Percentiles rank a stretch among this genome's conserved stretches.
These are phyloP conservation scores for Blepharisma undulans DNA, from an alignment of 169 alveolate genomes.

Conservation along the genomic window DNA sequence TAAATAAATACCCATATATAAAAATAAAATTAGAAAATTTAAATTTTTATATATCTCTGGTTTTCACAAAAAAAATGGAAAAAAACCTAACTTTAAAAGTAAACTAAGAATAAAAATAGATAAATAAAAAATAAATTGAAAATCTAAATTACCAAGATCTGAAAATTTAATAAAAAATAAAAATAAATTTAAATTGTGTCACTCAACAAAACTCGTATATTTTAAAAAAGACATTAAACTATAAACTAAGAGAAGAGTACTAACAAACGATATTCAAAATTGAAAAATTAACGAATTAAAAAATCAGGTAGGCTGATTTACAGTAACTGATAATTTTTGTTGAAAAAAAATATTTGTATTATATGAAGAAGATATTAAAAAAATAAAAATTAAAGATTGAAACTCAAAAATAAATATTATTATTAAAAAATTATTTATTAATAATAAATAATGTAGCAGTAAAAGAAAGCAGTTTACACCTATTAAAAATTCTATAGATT, in stretches of 20 bases:
- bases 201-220: not conserved
- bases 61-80: conserved; percentile 31
- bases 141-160: not conserved
- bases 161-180: not conserved
- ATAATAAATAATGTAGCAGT: not conserved
- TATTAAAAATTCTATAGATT: not conserved
- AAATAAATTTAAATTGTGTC: not conserved
- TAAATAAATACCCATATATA: not conserved
- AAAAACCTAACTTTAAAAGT: not conserved
- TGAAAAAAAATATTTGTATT: not conserved
- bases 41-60: conserved; percentile 10
- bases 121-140: not conserved
- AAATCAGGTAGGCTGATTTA: not conserved
- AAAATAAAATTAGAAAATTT: not conserved
- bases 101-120: not conserved
- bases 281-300: conserved; percentile 3
- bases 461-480: not conserved
- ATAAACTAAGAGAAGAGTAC: not conserved
- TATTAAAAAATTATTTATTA: not conserved
- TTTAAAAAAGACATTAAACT: not conserved
- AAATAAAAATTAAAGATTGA: conserved; percentile 17
- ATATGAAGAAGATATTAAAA: not conserved
- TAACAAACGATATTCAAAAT: conserved; percentile 10
- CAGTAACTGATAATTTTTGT: not conserved
- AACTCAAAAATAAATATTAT: conserved; percentile 11